Evolutionary conservation across 2,329 filamentous ascomycete genomes (phyloP), one percentile per base, ranked within the genome.

Genomic region (Keithomyces neogunnii): DNA sequence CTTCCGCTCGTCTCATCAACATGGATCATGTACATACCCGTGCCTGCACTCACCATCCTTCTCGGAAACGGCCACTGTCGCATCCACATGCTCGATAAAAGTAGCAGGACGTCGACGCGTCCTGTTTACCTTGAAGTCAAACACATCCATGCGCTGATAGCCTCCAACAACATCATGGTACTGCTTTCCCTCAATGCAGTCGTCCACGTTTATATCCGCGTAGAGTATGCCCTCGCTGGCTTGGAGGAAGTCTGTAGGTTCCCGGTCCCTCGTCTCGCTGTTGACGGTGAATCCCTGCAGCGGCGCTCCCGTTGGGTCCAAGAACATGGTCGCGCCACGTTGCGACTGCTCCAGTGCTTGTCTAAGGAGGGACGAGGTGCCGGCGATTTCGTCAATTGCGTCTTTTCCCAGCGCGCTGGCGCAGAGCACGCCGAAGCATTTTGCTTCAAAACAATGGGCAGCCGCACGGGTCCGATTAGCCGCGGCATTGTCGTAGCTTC

Each of bases 391-490:
- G 2, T 71, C 62, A 3, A 75, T 66, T 0, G 68, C 67, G 13
- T 70, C 64, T 0, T 67, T 43, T 26, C 69, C 71, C 0, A 80
- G 60, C 28, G 69, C 58, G 0, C 71, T 72, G 0, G 73, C 67
- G 54, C 74, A 77, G 13, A 78, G 59, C 1, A 81, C 69, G 0
- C 77, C 77, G 45, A 80, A 81, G 43, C 71, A 76, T 55, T 81
- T 81, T 0, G 74, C 77, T 51, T 81, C 78, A 55, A 82, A 81
- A 55, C 76, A 80, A 58, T 81, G 77, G 0, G 75, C 76, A 0
- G 76, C 76, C 2, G 74, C 72, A 3, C 78, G 64, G 0, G 66
- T 75, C n/a, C 69, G 64, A 54, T 81, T 81, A 0, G 77, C 77
- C 0, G 72, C 65, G 1, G 79, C 63, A 53, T 81, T 80, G 55